phyloP scores from a whole-genome alignment of 352 stramenopile species.

The Phytophthora sansomeana region DNA sequence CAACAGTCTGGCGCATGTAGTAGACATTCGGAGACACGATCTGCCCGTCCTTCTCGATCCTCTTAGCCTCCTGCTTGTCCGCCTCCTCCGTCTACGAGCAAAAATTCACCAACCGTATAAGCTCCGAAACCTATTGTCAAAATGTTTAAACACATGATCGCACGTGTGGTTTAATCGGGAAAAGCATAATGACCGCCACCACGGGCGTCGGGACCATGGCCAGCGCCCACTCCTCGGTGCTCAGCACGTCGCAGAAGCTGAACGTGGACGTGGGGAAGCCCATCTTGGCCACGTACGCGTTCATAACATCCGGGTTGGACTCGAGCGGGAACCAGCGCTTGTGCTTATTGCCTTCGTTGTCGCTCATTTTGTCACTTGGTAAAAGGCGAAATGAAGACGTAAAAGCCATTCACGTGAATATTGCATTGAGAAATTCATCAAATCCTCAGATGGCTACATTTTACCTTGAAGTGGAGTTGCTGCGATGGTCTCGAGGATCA shows the following conservation, averaged over 20 bases:
- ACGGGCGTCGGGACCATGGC: constrained; percentile 96
- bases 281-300: constrained; percentile 94
- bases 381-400: background rate
- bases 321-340: constrained; percentile 94
- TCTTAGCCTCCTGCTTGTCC: constrained; percentile 70
- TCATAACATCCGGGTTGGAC: constrained; percentile 96
- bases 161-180: constrained; percentile 94
- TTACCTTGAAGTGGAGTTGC: constrained; percentile 18
- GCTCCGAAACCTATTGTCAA: constrained; percentile 2
- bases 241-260: constrained; percentile 95
- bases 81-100: constrained; percentile 72
- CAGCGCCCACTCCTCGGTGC: constrained; percentile 96
- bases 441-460: constrained; percentile 7
- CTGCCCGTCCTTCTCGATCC: constrained; percentile 80
- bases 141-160: constrained; percentile 23
- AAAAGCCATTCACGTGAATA: background rate
- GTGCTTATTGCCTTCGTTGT: constrained; percentile 37
- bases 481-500: constrained; percentile 46
- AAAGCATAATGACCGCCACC: constrained; percentile 95
- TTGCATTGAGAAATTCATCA: background rate
- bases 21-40: constrained; percentile 81
- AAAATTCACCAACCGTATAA: constrained; percentile 2
- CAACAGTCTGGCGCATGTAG: constrained; percentile 96
- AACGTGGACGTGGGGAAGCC: constrained; percentile 89
- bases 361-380: constrained; percentile 43